Base-by-base conservation (phyloP, 805 yeast genomes). In the Kodamaea fukazawae region DNA sequence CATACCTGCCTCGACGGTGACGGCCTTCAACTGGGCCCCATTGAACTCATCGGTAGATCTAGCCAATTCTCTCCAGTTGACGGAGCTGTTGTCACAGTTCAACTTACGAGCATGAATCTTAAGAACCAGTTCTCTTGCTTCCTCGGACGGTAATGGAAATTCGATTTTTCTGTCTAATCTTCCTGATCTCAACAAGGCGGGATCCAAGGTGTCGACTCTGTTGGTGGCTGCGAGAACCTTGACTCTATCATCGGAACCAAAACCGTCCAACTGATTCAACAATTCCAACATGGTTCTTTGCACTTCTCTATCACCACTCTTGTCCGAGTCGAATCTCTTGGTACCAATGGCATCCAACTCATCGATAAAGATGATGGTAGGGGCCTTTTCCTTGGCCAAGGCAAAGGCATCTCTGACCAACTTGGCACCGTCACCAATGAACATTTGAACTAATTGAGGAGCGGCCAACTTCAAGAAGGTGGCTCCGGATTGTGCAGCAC, bases 1-100 rank as follows among this genome's bases (percentile, higher is more conserved):
- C 99, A 93, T 93, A 59, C 99, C 99, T 5, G 99, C 99, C 65
- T 93, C 99, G 15, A 93, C 99, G 6, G 97, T 90, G 31, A 93
- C 99, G 2, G 99, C 99, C 70, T 93, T 93, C 61, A 93, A 74
- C 67, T 93, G 99, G 1, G 99, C 99, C 60, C 99, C 99, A 58
- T 93, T 93, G 65, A 93, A 93, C 67, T 93, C 99, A 63, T 93
- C 99, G 0, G 99, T 93, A 6, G 96, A 86, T 61, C 99, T 79
- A 3, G 99, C 98, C 60, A 93, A 78, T 70, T 93, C 99, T 64
- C 89, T 86, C 99, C 99, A 93, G 69, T 93, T 93, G 48, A 93
- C 89, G 29, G 86, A 81, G 44, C 79, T 83, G 51, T 67, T 67
- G 61, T 88, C 96, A 43, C 90, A 85, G 35, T 95, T 87, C 88